phyloP scores from a whole-genome alignment of 192 early-diverging fungal genomes.

The Coemansia sp. region DNA sequence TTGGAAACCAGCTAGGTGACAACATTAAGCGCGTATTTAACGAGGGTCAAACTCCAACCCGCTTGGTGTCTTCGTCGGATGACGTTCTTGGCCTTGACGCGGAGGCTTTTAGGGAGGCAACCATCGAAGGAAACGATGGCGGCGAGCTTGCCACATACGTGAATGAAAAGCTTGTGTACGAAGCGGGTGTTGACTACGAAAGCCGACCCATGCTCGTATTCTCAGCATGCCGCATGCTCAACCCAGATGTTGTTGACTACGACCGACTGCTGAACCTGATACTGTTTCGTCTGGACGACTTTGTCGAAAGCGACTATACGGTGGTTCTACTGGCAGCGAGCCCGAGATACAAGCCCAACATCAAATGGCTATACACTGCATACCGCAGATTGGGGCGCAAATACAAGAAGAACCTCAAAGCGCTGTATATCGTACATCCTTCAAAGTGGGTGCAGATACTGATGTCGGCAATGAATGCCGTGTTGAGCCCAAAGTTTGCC shows the following conservation, averaged over 20 bases:
- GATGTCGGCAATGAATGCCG: constrained; percentile 79
- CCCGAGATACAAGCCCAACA: constrained; percentile 72
- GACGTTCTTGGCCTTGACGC: constrained; percentile 53
- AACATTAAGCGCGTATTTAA: constrained; percentile 53
- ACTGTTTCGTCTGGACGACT: constrained; percentile 66
- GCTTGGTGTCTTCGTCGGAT: constrained; percentile 36
- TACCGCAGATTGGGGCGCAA: constrained; percentile 79
- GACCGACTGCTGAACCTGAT: constrained; percentile 74
- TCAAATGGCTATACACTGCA: constrained; percentile 84
- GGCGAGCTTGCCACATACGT: constrained; percentile 54
- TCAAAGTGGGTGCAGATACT: constrained; percentile 78
- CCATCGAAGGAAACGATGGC: constrained; percentile 54
- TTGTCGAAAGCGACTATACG: constrained; percentile 90
- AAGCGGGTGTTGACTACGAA: constrained; percentile 78
- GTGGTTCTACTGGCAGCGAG: constrained; percentile 84
- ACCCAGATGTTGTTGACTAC: constrained; percentile 79
- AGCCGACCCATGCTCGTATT: constrained; percentile 81
- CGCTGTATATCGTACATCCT: constrained; percentile 91
- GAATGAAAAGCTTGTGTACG: constrained; percentile 52
- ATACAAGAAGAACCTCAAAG: constrained; percentile 95
- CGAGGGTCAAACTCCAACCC: constrained; percentile 24
- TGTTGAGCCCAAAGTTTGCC: constrained; percentile 92
- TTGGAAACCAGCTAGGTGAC: constrained; percentile 47
- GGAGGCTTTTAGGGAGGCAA: constrained; percentile 54
- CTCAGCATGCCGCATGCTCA: constrained; percentile 83